phyloP scores from a whole-genome alignment of 352 stramenopile genomes.

The Globisporangium perplexum region DNA sequence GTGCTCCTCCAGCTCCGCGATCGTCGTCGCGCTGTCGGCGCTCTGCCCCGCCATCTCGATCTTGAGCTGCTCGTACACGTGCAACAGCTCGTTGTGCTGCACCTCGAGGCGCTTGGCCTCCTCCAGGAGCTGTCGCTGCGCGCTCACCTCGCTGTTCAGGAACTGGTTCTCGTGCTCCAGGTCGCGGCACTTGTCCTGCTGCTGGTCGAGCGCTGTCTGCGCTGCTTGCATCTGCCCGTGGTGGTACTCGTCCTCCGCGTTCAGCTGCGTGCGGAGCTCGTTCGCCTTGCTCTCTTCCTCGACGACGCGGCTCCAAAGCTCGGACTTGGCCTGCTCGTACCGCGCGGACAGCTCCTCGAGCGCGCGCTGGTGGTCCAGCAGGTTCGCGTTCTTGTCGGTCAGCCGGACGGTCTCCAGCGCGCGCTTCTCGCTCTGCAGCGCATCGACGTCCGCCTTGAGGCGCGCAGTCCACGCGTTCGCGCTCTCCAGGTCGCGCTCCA shows the following conservation, averaged over 20 bases:
- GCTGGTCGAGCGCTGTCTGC: slow-evolving; percentile 19
- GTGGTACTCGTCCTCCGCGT: slow-evolving; percentile 23
- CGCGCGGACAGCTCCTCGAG: slow-evolving; percentile 27
- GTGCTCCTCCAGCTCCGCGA: slow-evolving; percentile 42
- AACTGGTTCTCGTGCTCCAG: slow-evolving; percentile 44
- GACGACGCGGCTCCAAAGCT: slow-evolving; percentile 32
- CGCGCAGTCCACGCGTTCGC: slow-evolving; percentile 27
- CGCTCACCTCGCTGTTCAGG: slow-evolving; percentile 23
- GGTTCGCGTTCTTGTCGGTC: slow-evolving; percentile 11
- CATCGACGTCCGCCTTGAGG: slow-evolving; percentile 25
- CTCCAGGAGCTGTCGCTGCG: slow-evolving; percentile 10
- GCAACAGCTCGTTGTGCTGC: slow-evolving; percentile 25
- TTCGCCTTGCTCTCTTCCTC: slow-evolving; percentile 38
- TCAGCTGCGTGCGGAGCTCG: slow-evolving; percentile 26
- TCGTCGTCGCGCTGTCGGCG: slow-evolving; percentile 24
- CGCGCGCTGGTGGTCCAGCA: slow-evolving; percentile 17
- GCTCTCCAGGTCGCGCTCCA: slow-evolving; percentile 29
- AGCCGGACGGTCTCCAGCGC: slow-evolving; percentile 21
- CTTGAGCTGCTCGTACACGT: slow-evolving; percentile 32
- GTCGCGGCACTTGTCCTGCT: slow-evolving; percentile 26
- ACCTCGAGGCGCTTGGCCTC: slow-evolving; percentile 18
- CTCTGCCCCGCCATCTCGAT: slow-evolving; percentile 20
- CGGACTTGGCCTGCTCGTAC: slow-evolving; percentile 33
- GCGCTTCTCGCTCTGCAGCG: slow-evolving; percentile 33
- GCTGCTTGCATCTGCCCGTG: slow-evolving; percentile 13